Evolutionary conservation across 176 grass and related monocot species (phyloP).

Genomic region (Oryza brachyantha): DNA sequence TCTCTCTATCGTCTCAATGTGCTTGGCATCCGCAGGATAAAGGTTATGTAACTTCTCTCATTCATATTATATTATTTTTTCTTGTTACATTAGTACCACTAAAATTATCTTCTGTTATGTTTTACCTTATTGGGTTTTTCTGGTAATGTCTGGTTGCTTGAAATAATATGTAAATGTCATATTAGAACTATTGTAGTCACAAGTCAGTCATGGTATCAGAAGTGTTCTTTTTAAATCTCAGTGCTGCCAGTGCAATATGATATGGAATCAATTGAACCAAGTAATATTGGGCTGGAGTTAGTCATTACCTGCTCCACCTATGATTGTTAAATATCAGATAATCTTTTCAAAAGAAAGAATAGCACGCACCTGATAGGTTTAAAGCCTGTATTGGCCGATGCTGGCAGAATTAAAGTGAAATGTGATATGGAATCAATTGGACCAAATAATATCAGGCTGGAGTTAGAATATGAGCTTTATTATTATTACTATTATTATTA

Average conservation of each 20-base stretch:
- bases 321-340: background rate
- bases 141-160: slow-evolving; percentile 7
- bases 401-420: background rate
- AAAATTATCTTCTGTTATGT: slow-evolving; percentile 18
- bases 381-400: background rate
- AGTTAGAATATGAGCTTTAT: no score
- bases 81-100: background rate
- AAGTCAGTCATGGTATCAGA: background rate
- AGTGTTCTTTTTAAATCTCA: slow-evolving; percentile 2
- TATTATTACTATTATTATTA: no score
- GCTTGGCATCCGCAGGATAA: slow-evolving; percentile 59
- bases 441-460: no score
- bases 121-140: background rate
- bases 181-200: background rate
- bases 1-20: slow-evolving; percentile 78
- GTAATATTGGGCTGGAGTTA: background rate
- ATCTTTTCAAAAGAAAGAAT: background rate
- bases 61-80: background rate
- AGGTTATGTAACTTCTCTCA: slow-evolving; percentile 45
- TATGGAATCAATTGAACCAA: slow-evolving; percentile 34
- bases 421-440: no score
- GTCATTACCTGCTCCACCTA: slow-evolving; percentile 5
- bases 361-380: background rate
- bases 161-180: slow-evolving; percentile 3
- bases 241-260: background rate